Evolutionary conservation across 2,329 filamentous ascomycete species (phyloP), one percentile per base, ranked within the genome.

Genomic region (Talaromyces sp.): DNA sequence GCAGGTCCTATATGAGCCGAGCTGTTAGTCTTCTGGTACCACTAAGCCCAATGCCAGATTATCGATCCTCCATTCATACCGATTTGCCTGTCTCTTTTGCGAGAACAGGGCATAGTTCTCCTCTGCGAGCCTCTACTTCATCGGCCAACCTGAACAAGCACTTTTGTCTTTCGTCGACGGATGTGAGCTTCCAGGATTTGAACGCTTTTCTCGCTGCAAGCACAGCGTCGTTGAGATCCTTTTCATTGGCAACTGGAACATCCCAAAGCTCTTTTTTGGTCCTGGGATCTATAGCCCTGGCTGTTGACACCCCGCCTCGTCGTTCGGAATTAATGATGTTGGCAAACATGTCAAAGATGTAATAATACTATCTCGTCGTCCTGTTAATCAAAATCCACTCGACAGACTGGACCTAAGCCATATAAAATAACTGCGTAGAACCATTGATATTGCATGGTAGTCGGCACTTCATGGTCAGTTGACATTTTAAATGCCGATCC

Each of bases 11-110:
- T 41, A 52, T 50, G 54, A 19, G 19, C 3, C 12, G 8, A n/a
- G 9, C n/a, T 19, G 14, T 55, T 17, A 43, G 35, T n/a, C 35
- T 31, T 19, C 10, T 21, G 31, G 27, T 31, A 32, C 24, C 31
- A n/a, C 52, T 29, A 21, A 17, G n/a, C n/a, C 17, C 9, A 46
- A 24, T 19, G 43, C 5, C 43, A 46, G n/a, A 46, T 46, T 3
- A 11, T 24, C 19, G 14, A 31, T 14, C 3, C 7, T n/a, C 48
- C 6, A n/a, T 31, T 5, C 19, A 9, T 52, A 52, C 72, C 3
- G 81, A 81, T 67, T 84, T 83, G n/a, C 82, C 81, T 27, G 79
- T 80, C 69, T 83, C 81, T 57, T 71, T 73, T 64, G 74, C 74
- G 41, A 83, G 48, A 17, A 52, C 14, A 12, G 14, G 48, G 26